Conservation (phyloP, 768 basidiomycete genomes). For the Exsudoporus frostii region DNA sequence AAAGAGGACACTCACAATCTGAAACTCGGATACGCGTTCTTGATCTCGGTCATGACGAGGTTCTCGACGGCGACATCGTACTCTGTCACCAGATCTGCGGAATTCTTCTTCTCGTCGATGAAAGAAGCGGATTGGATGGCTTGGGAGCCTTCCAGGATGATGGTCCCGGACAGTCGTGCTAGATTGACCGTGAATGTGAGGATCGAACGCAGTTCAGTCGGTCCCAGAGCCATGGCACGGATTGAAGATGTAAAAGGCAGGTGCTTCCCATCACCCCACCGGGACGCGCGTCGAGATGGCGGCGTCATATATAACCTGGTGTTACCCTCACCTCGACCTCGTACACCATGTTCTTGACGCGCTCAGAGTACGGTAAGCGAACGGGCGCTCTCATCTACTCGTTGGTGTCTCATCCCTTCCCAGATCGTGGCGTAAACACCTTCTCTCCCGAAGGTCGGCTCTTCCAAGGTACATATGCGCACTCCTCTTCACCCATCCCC, state of each 20-base stretch:
- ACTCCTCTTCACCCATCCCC: not conserved
- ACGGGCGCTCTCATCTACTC: not conserved
- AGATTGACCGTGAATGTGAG: conserved; percentile 64
- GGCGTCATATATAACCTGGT: conserved; percentile 20
- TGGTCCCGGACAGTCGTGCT: conserved; percentile 65
- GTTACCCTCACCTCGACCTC: conserved; percentile 3
- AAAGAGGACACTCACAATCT: conserved; percentile 60
- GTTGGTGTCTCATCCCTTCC: not conserved
- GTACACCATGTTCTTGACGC: conserved; percentile 80
- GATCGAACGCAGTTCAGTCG: conserved; percentile 53
- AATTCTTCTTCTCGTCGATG: conserved; percentile 84
- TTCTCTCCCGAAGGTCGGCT: conserved; percentile 98
- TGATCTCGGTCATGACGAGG: conserved; percentile 69
- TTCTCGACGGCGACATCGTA: conserved; percentile 90
- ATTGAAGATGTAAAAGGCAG: conserved; percentile 19
- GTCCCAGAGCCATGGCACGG: conserved; percentile 23
- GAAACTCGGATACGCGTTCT: conserved; percentile 64
- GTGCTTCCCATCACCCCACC: conserved; percentile 27
- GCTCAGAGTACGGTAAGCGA: conserved; percentile 84
- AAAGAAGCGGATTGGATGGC: conserved; percentile 60
- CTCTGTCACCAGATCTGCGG: conserved; percentile 92
- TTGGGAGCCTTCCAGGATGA: conserved; percentile 73
- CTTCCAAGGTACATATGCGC: conserved; percentile 84
- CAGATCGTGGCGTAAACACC: conserved; percentile 97
- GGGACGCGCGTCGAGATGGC: conserved; percentile 37